These are phyloP conservation scores for Protomyces gravidus DNA, from an alignment of 1,139 yeast genomes.

Conservation along the genomic window DNA sequence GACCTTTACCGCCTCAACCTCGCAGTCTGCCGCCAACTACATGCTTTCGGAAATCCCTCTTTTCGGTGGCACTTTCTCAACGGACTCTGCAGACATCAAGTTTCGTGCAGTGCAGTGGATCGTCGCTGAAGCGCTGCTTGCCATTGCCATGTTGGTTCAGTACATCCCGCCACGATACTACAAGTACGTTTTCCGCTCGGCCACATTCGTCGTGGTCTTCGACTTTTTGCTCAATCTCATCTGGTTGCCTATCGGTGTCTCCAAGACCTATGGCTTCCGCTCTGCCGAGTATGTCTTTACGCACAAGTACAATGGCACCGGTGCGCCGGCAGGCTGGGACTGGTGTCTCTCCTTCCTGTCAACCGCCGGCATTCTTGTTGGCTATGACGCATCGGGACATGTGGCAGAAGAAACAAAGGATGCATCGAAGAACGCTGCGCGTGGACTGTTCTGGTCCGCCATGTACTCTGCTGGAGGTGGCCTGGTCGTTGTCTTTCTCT, in stretches of 20 bases:
- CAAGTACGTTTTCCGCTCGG: constrained; percentile 36
- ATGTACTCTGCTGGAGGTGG: constrained; percentile 52
- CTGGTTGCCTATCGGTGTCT: constrained; percentile 39
- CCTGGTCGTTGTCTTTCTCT: constrained; percentile 53
- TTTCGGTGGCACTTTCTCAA: constrained; percentile 34
- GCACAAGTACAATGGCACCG: constrained; percentile 56
- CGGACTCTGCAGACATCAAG: constrained; percentile 34
- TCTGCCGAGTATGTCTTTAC: constrained; percentile 58
- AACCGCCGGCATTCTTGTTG: constrained; percentile 39
- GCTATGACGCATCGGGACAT: constrained; percentile 64
- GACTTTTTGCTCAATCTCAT: constrained; percentile 37
- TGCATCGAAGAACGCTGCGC: constrained; percentile 56
- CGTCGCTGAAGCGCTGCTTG: constrained; percentile 36
- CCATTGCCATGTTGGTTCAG: constrained; percentile 34
- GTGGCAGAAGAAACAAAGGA: constrained; percentile 62
- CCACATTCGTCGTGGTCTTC: constrained; percentile 34
- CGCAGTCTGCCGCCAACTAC: constrained; percentile 36
- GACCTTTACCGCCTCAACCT: constrained; percentile 36
- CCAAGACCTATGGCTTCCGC: constrained; percentile 42
- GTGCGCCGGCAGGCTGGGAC: constrained; percentile 42
- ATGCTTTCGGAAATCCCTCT: constrained; percentile 36
- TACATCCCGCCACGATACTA: constrained; percentile 36
- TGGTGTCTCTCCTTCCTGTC: constrained; percentile 38
- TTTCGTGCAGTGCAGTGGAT: constrained; percentile 39
- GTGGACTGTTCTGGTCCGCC: constrained; percentile 54